phyloP scores from a whole-genome alignment of 2,329 filamentous ascomycete species.

The Fusarium illudens region DNA sequence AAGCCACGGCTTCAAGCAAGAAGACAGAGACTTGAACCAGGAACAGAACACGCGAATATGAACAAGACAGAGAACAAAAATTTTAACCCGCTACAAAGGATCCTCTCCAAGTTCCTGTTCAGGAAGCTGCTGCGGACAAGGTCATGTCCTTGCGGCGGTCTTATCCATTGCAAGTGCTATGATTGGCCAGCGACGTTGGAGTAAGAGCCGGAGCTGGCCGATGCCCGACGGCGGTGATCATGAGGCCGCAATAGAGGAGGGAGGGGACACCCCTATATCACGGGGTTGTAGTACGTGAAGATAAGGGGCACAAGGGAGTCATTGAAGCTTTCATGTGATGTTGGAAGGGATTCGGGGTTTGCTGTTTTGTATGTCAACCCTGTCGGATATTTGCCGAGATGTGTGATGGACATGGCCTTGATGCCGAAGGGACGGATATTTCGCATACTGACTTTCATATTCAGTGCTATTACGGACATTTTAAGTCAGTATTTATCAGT shows the following conservation, averaged over 20 bases:
- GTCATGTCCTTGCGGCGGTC: constrained; percentile 23
- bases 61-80: background rate
- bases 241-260: constrained; percentile 25
- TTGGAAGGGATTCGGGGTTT: background rate
- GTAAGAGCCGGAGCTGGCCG: constrained; percentile 32
- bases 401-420: background rate
- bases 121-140: constrained; percentile 32
- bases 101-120: constrained; percentile 20
- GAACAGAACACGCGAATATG: background rate
- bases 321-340: background rate
- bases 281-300: constrained; percentile 2
- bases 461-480: background rate
- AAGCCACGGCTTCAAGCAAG: background rate
- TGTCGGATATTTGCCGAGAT: background rate
- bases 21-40: background rate
- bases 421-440: background rate
- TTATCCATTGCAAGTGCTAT: constrained; percentile 14
- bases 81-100: constrained; percentile 11
- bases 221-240: constrained; percentile 21
- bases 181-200: constrained; percentile 21
- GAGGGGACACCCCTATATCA: background rate
- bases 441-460: background rate
- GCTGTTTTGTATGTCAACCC: background rate
- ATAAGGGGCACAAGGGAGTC: background rate
- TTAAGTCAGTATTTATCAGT: too few relatives aligned